Evolutionary conservation across 2,329 filamentous ascomycete species (phyloP).

Genomic region (Nothopassalora personata): DNA sequence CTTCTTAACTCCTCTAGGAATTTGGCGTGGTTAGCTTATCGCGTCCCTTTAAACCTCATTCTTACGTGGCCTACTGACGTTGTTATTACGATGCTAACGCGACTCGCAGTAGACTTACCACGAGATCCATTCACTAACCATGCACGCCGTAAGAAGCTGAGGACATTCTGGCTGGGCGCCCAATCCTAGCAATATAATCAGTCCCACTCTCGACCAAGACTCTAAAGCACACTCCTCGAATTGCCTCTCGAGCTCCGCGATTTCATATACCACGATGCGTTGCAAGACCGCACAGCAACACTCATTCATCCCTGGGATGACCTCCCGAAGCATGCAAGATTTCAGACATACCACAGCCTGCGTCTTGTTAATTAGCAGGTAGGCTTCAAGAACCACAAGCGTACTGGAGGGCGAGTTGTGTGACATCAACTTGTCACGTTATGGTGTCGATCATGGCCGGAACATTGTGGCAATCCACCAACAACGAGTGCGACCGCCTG

Average conservation of each 20-base stretch:
- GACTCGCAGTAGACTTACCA: too few relatives aligned
- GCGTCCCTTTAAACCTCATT: too few relatives aligned
- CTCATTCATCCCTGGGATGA: not conserved
- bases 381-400: too few relatives aligned
- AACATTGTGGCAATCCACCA: not conserved
- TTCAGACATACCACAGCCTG: not conserved
- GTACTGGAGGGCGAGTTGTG: not conserved
- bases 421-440: not conserved
- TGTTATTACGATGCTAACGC: too few relatives aligned
- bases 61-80: too few relatives aligned
- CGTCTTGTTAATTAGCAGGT: not conserved
- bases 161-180: not conserved
- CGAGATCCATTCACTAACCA: too few relatives aligned
- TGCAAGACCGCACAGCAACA: not conserved
- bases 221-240: not conserved
- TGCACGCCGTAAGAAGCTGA: not conserved
- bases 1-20: too few relatives aligned
- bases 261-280: not conserved
- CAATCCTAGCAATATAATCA: not conserved
- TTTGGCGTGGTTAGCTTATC: too few relatives aligned
- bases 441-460: not conserved
- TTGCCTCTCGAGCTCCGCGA: not conserved
- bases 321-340: not conserved
- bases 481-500: too few relatives aligned
- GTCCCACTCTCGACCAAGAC: not conserved